Evolutionary conservation across 2,329 filamentous ascomycete genomes (phyloP).

Genomic region (Pseudocercospora eumusae): DNA sequence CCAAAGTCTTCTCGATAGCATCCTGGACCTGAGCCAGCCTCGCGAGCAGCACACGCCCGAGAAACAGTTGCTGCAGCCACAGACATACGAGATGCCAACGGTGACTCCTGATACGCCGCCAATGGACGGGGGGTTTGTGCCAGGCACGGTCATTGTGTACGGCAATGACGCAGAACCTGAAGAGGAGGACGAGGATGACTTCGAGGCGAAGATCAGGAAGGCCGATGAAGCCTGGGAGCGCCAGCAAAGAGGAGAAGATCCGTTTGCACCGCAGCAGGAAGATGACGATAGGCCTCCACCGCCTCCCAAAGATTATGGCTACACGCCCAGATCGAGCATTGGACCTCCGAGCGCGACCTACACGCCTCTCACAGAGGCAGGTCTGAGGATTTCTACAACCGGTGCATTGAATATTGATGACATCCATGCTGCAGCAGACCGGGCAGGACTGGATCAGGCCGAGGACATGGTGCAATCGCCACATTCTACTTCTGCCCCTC

Average conservation of each 20-base stretch:
- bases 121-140: slow-evolving; percentile 30
- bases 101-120: slow-evolving; percentile 40
- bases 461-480: slow-evolving; percentile 23
- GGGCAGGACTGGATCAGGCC: slow-evolving; percentile 22
- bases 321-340: slow-evolving; percentile 39
- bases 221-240: slow-evolving; percentile 39
- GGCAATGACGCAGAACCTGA: slow-evolving; percentile 20
- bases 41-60: slow-evolving; percentile 20
- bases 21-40: slow-evolving; percentile 24
- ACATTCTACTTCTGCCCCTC: slow-evolving; percentile 37
- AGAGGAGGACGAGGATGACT: slow-evolving; percentile 35
- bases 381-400: slow-evolving; percentile 37
- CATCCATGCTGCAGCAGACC: slow-evolving; percentile 36
- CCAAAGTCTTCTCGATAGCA: slow-evolving; percentile 40
- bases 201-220: slow-evolving; percentile 35
- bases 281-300: slow-evolving; percentile 43
- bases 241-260: slow-evolving; percentile 33
- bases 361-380: slow-evolving; percentile 27
- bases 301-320: slow-evolving; percentile 48
- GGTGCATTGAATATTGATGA: slow-evolving; percentile 42
- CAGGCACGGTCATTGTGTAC: slow-evolving; percentile 39
- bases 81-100: slow-evolving; percentile 34
- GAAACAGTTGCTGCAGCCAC: slow-evolving; percentile 27
- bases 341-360: slow-evolving; percentile 32
- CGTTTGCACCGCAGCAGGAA: slow-evolving; percentile 30